Evolutionary conservation across 2,329 filamentous ascomycete species (phyloP), one percentile per base, ranked within the genome.

Genomic region (Aotearoamyces nothofagi): DNA sequence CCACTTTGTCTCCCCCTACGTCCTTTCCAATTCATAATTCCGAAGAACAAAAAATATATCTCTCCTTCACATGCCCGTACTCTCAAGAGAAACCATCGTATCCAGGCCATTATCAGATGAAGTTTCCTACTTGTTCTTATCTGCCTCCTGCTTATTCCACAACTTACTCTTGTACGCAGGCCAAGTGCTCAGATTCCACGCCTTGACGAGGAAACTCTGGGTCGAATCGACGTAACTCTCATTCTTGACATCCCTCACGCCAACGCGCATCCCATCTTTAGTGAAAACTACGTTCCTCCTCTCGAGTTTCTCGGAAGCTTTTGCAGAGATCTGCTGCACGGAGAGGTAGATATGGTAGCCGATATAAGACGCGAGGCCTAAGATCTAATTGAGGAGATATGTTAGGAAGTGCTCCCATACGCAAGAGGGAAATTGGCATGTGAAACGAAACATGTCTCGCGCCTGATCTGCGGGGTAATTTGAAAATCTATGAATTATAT

Each of bases 221-320:
- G 78, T 83, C 44, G 60, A 62, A 42, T 84, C 79, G 43, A 80
- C 69, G 47, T 82, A 81, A 26, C 66, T 68, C 55, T 84, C 79
- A 30, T 67, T 64, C 39, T 65, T 63, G 27, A 78, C 53, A 35
- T 81, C 63, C 54, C 75, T 78, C 36, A 86, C 66, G 27, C 73
- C 73, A 24, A 86, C 76, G 35, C 69, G 67, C 35, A 80, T 55
- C 31, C 79, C 79, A 32, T 83, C 78, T 49, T 79, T 81, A 22
- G 73, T 76, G 52, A 83, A 78, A 22, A 71, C 60, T 32, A 86
- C 67, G 49, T 84, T 78, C 57, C 78, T 79, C 56, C 70, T 70
- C 50, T 75, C 71, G 68, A 84, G 78, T 46, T 70, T 70, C 52
- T 76, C 62, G 27, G 65, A 67, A 26, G 78, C 76, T 33, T 67